These are phyloP conservation scores for Kwoniella shivajii DNA, from an alignment of 1,284 basidiomycete genomes.

Conservation along the genomic window DNA sequence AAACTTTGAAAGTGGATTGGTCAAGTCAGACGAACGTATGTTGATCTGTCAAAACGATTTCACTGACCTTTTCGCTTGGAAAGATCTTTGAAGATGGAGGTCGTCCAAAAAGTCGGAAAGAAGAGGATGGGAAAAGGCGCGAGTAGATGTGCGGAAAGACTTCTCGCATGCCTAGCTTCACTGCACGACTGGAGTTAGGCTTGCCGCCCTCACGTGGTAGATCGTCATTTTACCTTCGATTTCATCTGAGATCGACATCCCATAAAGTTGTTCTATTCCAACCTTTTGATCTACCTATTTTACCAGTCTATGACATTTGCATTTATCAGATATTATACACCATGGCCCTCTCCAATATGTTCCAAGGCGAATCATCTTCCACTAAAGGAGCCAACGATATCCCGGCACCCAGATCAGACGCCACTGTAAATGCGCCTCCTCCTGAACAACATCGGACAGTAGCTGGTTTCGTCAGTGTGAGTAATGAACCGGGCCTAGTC, in stretches of 20 bases:
- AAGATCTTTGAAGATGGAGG: background rate
- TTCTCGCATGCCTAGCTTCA: too few relatives aligned
- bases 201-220: background rate
- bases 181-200: too few relatives aligned
- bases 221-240: constrained; percentile 1
- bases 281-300: background rate
- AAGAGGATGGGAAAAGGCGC: background rate
- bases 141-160: too few relatives aligned
- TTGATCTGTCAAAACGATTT: background rate
- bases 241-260: background rate
- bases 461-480: constrained; percentile 44
- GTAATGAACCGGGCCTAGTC: constrained; percentile 9
- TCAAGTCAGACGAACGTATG: background rate
- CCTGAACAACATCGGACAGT: constrained; percentile 41
- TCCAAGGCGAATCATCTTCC: constrained; percentile 6
- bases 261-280: too few relatives aligned
- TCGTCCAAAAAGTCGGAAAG: constrained; percentile 1
- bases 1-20: background rate
- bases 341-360: constrained; percentile 8
- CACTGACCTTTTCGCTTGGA: background rate
- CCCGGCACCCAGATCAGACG: constrained; percentile 41
- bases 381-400: constrained; percentile 39
- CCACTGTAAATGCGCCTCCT: constrained; percentile 39
- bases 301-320: background rate
- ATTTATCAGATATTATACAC: background rate